These are phyloP conservation scores for Phylloporus sp. DNA, from an alignment of 768 basidiomycete genomes.

Conservation along the genomic window DNA sequence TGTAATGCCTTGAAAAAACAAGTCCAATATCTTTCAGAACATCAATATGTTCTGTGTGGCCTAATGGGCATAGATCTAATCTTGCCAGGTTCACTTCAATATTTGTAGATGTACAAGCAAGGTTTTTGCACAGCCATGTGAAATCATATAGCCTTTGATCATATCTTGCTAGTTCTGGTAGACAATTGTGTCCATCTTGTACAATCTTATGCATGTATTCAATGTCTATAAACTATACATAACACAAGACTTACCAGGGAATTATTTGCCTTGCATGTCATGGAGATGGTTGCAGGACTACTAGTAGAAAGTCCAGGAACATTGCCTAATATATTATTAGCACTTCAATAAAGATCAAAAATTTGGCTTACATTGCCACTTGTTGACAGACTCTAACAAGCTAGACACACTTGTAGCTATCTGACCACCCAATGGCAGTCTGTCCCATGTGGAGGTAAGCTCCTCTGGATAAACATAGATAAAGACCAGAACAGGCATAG, in stretches of 20 bases:
- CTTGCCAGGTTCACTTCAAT: not conserved
- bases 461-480: not conserved
- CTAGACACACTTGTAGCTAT: not conserved
- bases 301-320: not conserved
- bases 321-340: not conserved
- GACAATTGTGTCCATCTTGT: not conserved
- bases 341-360: not conserved
- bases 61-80: not conserved
- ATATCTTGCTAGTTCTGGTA: not conserved
- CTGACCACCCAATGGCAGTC: not conserved
- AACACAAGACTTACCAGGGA: not conserved
- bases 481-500: not conserved
- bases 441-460: not conserved
- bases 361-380: not conserved
- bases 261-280: not conserved
- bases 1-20: not conserved
- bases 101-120: not conserved
- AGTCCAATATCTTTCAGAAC: not conserved
- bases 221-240: not conserved
- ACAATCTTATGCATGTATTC: not conserved
- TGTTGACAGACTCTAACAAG: not conserved
- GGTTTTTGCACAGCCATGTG: not conserved
- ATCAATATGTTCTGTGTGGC: not conserved
- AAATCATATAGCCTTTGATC: not conserved
- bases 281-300: not conserved